Percentiles rank a stretch among this genome's conserved stretches.
phyloP scores from a whole-genome alignment of 805 yeast species.

The Barnettozyma wickerhamii region DNA sequence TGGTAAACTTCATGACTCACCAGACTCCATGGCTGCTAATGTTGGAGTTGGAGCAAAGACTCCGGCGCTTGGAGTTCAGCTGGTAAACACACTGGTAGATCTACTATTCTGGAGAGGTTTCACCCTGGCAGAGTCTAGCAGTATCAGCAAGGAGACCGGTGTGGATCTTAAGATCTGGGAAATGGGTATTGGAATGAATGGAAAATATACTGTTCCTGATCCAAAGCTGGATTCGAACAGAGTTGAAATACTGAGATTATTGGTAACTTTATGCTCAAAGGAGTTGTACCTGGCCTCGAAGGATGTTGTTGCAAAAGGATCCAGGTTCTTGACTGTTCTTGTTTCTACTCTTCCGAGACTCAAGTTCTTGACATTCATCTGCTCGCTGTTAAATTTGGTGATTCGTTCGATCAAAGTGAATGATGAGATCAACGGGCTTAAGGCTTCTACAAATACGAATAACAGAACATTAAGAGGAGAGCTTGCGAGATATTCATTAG shows the following conservation, averaged over 20 bases:
- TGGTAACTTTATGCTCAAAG: constrained; percentile 58
- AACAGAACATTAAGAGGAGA: constrained; percentile 32
- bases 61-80: constrained; percentile 29
- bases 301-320: constrained; percentile 45
- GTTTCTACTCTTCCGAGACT: constrained; percentile 46
- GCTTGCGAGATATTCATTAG: constrained; percentile 52
- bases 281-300: constrained; percentile 48
- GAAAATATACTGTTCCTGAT: constrained; percentile 29
- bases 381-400: constrained; percentile 64
- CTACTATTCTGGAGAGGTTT: constrained; percentile 56
- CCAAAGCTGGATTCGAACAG: constrained; percentile 57
- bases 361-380: constrained; percentile 47
- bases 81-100: constrained; percentile 36
- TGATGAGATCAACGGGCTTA: constrained; percentile 42
- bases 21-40: constrained; percentile 17
- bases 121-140: constrained; percentile 33
- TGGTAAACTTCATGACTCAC: constrained; percentile 10
- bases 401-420: constrained; percentile 45
- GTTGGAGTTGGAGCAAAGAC: constrained; percentile 12
- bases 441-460: constrained; percentile 21
- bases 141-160: constrained; percentile 20
- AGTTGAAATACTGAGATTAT: constrained; percentile 57
- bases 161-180: constrained; percentile 62
- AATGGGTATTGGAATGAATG: constrained; percentile 60
- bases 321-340: constrained; percentile 54